Evolutionary conservation across 2,329 filamentous ascomycete genomes (phyloP).

Genomic region (Aureobasidium pullulans): DNA sequence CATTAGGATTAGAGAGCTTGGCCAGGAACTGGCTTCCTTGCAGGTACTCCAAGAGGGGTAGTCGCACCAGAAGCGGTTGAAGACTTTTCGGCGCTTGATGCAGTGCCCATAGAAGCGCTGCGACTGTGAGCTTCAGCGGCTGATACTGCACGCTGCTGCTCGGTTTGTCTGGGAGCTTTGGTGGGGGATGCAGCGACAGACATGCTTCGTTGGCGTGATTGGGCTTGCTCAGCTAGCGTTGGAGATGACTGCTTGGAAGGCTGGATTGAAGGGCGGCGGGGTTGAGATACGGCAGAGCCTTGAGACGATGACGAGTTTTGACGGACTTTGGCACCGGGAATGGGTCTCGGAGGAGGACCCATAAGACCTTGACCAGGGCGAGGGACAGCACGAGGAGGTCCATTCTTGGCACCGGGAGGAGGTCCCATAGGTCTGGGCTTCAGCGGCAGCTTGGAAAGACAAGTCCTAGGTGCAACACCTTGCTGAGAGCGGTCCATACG

Average conservation of each 20-base stretch:
- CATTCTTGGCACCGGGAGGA: constrained; percentile 31
- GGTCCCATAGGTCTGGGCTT: constrained; percentile 67
- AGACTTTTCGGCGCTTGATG: not conserved
- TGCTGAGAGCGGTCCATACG: constrained; percentile 84
- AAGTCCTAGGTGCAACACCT: constrained; percentile 89
- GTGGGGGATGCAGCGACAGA: not conserved
- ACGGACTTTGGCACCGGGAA: constrained; percentile 12
- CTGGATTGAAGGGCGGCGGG: not conserved
- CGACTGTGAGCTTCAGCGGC: constrained; percentile 6
- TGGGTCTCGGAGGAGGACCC: constrained; percentile 13
- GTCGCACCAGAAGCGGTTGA: not conserved
- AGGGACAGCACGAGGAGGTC: constrained; percentile 18
- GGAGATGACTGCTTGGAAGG: constrained; percentile 9
- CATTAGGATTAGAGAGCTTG: constrained; percentile 31
- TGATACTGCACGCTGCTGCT: not conserved
- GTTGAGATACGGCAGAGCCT: not conserved
- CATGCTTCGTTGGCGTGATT: constrained; percentile 10
- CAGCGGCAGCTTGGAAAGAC: constrained; percentile 82
- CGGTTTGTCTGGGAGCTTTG: not conserved
- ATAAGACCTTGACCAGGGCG: constrained; percentile 24
- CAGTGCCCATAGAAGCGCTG: constrained; percentile 12
- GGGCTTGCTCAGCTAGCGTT: not conserved
- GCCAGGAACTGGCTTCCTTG: constrained; percentile 42
- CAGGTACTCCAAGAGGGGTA: constrained; percentile 24
- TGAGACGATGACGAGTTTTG: not conserved